Conservation (phyloP, 2,329 filamentous ascomycete species). For the Malbranchea zuffiana region DNA sequence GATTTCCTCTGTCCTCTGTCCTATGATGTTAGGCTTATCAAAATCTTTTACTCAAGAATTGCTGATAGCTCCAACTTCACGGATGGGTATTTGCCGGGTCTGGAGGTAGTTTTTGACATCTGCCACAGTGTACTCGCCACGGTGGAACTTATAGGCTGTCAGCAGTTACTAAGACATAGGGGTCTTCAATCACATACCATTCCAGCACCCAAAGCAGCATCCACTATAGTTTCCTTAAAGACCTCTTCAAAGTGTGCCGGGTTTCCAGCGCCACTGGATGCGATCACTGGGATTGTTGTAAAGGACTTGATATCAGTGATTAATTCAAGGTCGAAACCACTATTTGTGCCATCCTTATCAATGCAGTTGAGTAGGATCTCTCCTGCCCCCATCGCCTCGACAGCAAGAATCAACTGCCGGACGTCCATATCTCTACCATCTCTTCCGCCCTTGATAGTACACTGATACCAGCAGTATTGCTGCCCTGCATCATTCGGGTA, state of each 20-base stretch:
- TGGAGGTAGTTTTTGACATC: slow-evolving; percentile 80
- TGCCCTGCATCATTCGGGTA: slow-evolving; percentile 66
- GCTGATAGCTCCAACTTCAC: slow-evolving; percentile 72
- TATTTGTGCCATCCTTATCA: slow-evolving; percentile 89
- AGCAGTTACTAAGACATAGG: slow-evolving; percentile 10
- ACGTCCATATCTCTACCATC: slow-evolving; percentile 93
- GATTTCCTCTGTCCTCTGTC: too few species aligned
- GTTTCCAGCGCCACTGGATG: slow-evolving; percentile 80
- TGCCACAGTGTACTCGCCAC: slow-evolving; percentile 86
- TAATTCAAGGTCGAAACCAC: slow-evolving; percentile 86
- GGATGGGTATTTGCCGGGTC: too few species aligned
- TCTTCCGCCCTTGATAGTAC: slow-evolving; percentile 88
- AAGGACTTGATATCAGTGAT: slow-evolving; percentile 79
- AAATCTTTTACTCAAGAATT: too few species aligned
- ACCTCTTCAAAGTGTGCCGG: slow-evolving; percentile 85
- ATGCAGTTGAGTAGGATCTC: slow-evolving; percentile 97
- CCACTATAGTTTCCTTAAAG: slow-evolving; percentile 71
- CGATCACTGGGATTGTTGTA: slow-evolving; percentile 86
- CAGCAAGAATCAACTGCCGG: slow-evolving; percentile 72
- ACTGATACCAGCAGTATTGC: slow-evolving; percentile 87
- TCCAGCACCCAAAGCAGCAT: slow-evolving; percentile 87
- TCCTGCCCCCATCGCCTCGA: slow-evolving; percentile 90
- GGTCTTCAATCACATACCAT: slow-evolving; percentile 49
- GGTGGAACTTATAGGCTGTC: slow-evolving; percentile 55
- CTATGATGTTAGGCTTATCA: too few species aligned